Base-by-base conservation (phyloP, 306 rosid genomes). In the Calophaca sinica region DNA sequence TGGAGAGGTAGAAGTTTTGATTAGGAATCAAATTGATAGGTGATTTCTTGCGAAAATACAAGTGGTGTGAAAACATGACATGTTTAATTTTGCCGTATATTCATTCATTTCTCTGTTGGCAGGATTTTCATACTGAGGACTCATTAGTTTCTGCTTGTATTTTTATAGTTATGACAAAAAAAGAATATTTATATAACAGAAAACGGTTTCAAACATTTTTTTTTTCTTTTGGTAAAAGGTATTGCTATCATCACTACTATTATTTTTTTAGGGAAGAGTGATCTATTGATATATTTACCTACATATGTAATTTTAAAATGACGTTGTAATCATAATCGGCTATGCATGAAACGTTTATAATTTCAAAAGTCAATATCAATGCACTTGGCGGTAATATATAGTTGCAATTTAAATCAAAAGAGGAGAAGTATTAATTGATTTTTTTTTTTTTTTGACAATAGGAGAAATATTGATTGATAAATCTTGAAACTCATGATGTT, bases 401-500 rank as follows among this genome's bases (percentile, higher is more conserved):
- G 36, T 77, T 26, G 45, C 32, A 38, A 73, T 49, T 58, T 59
- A 51, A 58, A 66, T 49, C 9, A 67, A 80, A 59, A 33, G n/a
- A 46, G 7, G 26, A 20, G 26, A 20, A 20, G 26, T 20, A 20
- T 20, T 20, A 44, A 68, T 52, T 44, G 45, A 52, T 54, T 20
- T 20, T 20, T 20, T 20, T 20, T 54, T 20, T 20, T 20, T 20
- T 20, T 20, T 20, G 26, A 20, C 26, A 20, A 39, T 68, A 50
- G 9, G 59, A 41, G 52, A 20, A 68, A 51, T 5, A 31, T 49
- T 74, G 51, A 68, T 52, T 44, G 45, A 52, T 54, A 75, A 68
- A 68, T 41, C 49, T 68, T 36, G 51, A 32, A 74, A 51, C 55
- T 44, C 12, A 75, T 61, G 54, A 80, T 75, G 66, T 35, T 20